A percentile compares a stretch with the other conserved stretches of the same genome.
These are phyloP conservation scores for Ceratonia siliqua DNA, from an alignment of 306 rosid genomes.

Conservation along the genomic window DNA sequence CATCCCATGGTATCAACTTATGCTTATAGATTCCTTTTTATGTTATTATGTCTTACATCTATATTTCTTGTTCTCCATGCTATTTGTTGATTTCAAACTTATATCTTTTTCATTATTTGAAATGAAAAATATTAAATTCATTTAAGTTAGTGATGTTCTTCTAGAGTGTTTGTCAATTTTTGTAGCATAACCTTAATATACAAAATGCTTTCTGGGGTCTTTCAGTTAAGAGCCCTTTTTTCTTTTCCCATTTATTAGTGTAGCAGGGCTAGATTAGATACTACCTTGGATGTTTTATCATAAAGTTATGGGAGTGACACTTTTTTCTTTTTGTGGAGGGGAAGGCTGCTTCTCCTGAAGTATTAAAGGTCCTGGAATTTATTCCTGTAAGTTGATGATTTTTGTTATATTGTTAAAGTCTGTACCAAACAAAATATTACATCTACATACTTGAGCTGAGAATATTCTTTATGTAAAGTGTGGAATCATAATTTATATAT, in stretches of 20 bases:
- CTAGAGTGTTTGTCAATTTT: not conserved
- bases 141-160: not conserved
- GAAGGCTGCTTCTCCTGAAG: slow-evolving; percentile 88
- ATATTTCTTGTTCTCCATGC: slow-evolving; percentile 1
- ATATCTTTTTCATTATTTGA: not conserved
- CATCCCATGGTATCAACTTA: not conserved
- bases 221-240: slow-evolving; percentile 6
- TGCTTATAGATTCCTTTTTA: not conserved
- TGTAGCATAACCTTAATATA: not conserved
- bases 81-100: slow-evolving; percentile 17
- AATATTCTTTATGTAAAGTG: slow-evolving; percentile 20
- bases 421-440: no score
- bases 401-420: no score
- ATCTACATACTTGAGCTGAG: not conserved
- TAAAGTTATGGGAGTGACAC: slow-evolving; percentile 88
- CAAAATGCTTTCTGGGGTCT: slow-evolving; percentile 27
- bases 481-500: slow-evolving; percentile 19
- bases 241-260: slow-evolving; percentile 6
- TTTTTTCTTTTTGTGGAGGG: slow-evolving; percentile 93
- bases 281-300: slow-evolving; percentile 98
- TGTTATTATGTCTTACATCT: not conserved
- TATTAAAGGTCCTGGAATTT: no score
- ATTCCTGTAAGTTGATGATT: no score
- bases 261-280: no score
- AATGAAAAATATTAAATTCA: not conserved